A percentile compares a stretch with the other conserved stretches of the same genome.
These are phyloP conservation scores for Aspergillus viridinutans DNA, from an alignment of 2,329 filamentous ascomycete species.

Conservation along the genomic window DNA sequence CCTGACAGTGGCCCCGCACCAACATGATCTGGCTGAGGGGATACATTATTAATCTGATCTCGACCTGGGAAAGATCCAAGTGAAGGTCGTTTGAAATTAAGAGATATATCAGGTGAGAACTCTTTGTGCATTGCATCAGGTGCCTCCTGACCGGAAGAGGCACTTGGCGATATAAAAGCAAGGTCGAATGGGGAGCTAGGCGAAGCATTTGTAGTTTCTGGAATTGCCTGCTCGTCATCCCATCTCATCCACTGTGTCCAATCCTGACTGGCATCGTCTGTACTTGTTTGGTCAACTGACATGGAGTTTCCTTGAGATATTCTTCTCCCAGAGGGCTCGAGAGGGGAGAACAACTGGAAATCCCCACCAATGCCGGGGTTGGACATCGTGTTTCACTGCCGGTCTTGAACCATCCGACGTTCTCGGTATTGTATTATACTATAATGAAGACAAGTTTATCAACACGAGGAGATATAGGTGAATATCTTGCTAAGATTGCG, in stretches of 20 bases:
- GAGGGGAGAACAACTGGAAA: slow-evolving; percentile 32
- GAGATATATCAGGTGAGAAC: slow-evolving; percentile 29
- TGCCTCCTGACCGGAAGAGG: slow-evolving; percentile 19
- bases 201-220: slow-evolving; percentile 25
- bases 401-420: slow-evolving; percentile 15
- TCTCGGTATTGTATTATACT: background rate
- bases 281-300: slow-evolving; percentile 16
- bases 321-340: slow-evolving; percentile 16
- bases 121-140: slow-evolving; percentile 18
- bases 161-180: slow-evolving; percentile 24
- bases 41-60: slow-evolving; percentile 2
- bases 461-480: background rate
- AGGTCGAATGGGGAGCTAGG: slow-evolving; percentile 19
- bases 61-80: slow-evolving; percentile 15
- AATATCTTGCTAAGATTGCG: background rate
- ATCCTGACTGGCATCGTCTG: slow-evolving; percentile 33
- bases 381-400: slow-evolving; percentile 18
- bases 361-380: slow-evolving; percentile 27
- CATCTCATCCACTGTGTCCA: slow-evolving; percentile 46
- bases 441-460: slow-evolving; percentile 1
- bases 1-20: slow-evolving; percentile 11
- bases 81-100: slow-evolving; percentile 28
- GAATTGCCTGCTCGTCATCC: slow-evolving; percentile 34
- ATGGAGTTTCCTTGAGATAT: slow-evolving; percentile 14
- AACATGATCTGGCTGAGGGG: slow-evolving; percentile 3